Percentiles rank a stretch among this genome's conserved stretches.
These are phyloP conservation scores for Penicillium vulpinum DNA, from an alignment of 2,329 filamentous ascomycete genomes.

Conservation along the genomic window DNA sequence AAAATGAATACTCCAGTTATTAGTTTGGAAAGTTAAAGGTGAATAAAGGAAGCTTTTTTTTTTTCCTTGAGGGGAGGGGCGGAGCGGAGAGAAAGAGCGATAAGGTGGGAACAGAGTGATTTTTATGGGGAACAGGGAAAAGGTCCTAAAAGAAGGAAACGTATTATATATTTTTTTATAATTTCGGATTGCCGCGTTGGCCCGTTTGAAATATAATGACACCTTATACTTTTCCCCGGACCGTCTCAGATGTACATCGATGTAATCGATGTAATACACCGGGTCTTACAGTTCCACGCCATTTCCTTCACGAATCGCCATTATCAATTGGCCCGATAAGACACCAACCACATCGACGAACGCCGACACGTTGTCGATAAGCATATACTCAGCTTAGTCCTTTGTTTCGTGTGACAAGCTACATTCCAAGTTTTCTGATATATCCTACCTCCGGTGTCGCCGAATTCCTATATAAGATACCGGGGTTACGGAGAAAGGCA, in stretches of 20 bases:
- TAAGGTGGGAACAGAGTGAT: slow-evolving; percentile 8
- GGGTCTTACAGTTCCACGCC: background rate
- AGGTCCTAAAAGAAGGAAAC: background rate
- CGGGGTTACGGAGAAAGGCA: background rate
- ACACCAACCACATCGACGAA: slow-evolving; percentile 34
- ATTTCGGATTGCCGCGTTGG: slow-evolving; percentile 6
- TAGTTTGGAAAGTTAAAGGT: background rate
- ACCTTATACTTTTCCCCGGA: background rate
- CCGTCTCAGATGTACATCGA: background rate
- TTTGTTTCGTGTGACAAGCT: background rate
- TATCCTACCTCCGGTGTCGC: background rate
- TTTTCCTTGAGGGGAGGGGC: slow-evolving; percentile 14
- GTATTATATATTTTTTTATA: background rate
- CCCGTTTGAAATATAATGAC: background rate
- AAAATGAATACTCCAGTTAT: background rate
- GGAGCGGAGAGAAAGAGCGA: slow-evolving; percentile 13
- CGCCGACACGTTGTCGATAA: slow-evolving; percentile 29
- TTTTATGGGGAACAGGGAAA: slow-evolving; percentile 8
- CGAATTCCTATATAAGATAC: background rate
- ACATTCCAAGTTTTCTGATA: background rate
- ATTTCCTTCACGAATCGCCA: slow-evolving; percentile 14
- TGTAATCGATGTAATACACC: background rate
- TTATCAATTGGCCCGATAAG: slow-evolving; percentile 29
- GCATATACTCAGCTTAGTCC: slow-evolving; percentile 2
- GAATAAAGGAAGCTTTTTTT: slow-evolving; percentile 14